phyloP scores from a whole-genome alignment of 2,329 filamentous ascomycete species.

The Aspergillus quadricinctus region DNA sequence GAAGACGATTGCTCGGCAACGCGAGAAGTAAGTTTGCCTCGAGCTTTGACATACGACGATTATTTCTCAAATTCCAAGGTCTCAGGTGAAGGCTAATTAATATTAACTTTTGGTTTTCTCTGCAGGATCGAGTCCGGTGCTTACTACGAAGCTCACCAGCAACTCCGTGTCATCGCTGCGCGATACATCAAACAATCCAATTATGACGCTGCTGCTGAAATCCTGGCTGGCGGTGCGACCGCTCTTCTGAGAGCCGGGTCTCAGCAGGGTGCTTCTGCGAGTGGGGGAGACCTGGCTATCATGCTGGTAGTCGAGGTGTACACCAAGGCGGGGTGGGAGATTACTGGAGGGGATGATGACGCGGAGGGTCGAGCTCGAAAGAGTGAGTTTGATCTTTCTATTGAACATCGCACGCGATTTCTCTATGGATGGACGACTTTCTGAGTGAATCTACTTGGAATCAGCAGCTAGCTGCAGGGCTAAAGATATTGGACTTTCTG shows the following conservation, averaged over 20 bases:
- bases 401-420: neutral
- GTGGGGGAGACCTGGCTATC: slow-evolving; percentile 82
- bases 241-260: slow-evolving; percentile 60
- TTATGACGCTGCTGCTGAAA: slow-evolving; percentile 80
- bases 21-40: slow-evolving; percentile 60
- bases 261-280: slow-evolving; percentile 87
- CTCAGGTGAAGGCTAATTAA: neutral
- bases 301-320: slow-evolving; percentile 87
- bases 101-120: slow-evolving; percentile 14
- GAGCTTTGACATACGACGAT: neutral
- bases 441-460: neutral
- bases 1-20: slow-evolving; percentile 69
- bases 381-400: slow-evolving; percentile 23
- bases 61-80: neutral
- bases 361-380: slow-evolving; percentile 61
- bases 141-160: slow-evolving; percentile 97
- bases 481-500: neutral
- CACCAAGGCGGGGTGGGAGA: slow-evolving; percentile 73
- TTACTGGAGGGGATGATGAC: slow-evolving; percentile 53
- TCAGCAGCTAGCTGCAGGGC: neutral
- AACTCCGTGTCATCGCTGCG: slow-evolving; percentile 89
- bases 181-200: slow-evolving; percentile 87
- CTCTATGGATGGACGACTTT: neutral
- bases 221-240: slow-evolving; percentile 77
- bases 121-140: slow-evolving; percentile 79